These are phyloP conservation scores for Ligustrum vulgare DNA, from an alignment of 257 asterid genomes.

Conservation along the genomic window DNA sequence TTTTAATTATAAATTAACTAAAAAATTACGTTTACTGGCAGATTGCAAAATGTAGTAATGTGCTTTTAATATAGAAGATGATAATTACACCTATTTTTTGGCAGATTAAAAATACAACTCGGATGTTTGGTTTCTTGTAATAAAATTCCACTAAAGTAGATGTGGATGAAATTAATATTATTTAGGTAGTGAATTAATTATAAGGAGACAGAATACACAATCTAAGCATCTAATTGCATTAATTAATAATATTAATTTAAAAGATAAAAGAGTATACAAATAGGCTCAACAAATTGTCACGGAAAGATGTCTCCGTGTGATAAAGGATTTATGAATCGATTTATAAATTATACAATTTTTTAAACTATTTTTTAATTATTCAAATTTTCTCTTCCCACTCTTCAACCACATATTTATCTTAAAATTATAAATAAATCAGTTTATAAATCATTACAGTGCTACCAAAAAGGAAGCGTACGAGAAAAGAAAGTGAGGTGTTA, in stretches of 20 bases:
- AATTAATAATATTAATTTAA: not conserved
- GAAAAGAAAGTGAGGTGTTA: slow-evolving; percentile 3
- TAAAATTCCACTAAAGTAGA: not conserved
- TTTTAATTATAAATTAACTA: too few relatives aligned
- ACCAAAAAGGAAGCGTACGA: not conserved
- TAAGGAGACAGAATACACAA: not conserved
- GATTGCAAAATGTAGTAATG: not conserved
- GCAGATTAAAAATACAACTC: not conserved
- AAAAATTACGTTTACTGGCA: too few relatives aligned
- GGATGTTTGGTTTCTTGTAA: not conserved
- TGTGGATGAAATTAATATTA: not conserved
- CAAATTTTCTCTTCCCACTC: too few relatives aligned
- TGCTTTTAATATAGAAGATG: not conserved
- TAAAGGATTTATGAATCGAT: too few relatives aligned
- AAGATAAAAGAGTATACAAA: not conserved
- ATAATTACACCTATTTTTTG: not conserved
- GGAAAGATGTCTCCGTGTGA: not conserved
- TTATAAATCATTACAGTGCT: too few relatives aligned
- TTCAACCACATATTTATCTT: too few relatives aligned
- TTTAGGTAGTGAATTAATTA: not conserved
- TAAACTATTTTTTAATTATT: too few relatives aligned
- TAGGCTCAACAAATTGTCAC: not conserved
- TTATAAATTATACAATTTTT: too few relatives aligned
- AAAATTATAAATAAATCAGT: too few relatives aligned
- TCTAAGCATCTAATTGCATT: not conserved